Percentiles rank a stretch among this genome's conserved stretches.
phyloP scores from a whole-genome alignment of 2,329 filamentous ascomycete genomes.

The Fusarium heterosporum region DNA sequence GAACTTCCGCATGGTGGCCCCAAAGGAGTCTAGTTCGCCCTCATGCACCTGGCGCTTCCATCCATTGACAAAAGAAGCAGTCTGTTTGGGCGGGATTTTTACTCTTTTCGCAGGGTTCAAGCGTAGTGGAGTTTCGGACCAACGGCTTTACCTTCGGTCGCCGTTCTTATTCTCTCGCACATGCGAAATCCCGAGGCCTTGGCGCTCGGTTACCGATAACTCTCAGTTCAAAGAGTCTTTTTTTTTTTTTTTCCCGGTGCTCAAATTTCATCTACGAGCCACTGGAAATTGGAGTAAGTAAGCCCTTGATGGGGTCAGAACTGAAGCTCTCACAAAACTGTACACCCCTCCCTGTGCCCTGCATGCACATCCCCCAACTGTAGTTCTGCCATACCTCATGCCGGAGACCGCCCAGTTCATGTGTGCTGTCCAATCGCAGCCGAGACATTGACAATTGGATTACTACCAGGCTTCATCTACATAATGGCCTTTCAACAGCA shows the following conservation, averaged over 20 bases:
- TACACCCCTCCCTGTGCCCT: slow-evolving; percentile 21
- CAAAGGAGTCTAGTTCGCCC: slow-evolving; percentile 39
- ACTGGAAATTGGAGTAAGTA: slow-evolving; percentile 33
- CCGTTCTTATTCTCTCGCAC: slow-evolving; percentile 39
- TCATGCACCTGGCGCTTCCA: slow-evolving; percentile 32
- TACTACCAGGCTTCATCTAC: slow-evolving; percentile 34
- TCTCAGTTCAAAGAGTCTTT: slow-evolving; percentile 3
- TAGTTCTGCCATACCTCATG: slow-evolving; percentile 40
- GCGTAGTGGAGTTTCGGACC: slow-evolving; percentile 38
- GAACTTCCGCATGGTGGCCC: slow-evolving; percentile 45
- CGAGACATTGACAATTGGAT: slow-evolving; percentile 34
- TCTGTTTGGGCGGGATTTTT: slow-evolving; percentile 35
- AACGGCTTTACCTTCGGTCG: slow-evolving; percentile 49
- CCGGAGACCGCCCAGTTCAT: slow-evolving; percentile 41
- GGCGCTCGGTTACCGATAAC: slow-evolving; percentile 46
- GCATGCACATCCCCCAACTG: slow-evolving; percentile 21
- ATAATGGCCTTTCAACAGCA: slow-evolving; percentile 2
- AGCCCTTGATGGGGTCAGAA: slow-evolving; percentile 28
- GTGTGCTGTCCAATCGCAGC: slow-evolving; percentile 34
- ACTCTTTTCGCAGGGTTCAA: slow-evolving; percentile 19
- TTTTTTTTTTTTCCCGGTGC: slow-evolving; percentile 3
- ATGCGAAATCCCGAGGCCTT: slow-evolving; percentile 41
- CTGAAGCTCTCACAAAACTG: slow-evolving; percentile 36
- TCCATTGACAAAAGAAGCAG: slow-evolving; percentile 38
- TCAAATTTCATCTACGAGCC: slow-evolving; percentile 21